Evolutionary conservation across 257 asterid species (phyloP), one percentile per base, ranked within the genome.

Genomic region (Salvia hispanica): DNA sequence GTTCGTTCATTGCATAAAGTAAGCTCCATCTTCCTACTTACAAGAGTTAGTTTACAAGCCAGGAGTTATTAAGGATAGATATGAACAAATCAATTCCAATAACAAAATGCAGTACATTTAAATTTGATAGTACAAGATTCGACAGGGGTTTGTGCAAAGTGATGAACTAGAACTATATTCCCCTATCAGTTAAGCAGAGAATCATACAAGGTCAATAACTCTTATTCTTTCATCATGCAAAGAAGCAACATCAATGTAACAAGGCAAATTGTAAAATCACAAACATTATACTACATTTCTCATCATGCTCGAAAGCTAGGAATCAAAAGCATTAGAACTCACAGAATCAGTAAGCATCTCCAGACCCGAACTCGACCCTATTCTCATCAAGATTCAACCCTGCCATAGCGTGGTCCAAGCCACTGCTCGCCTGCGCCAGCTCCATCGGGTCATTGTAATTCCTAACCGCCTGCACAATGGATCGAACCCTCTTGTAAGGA

Each of bases 401-500:
- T 0, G 79, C 87, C 86, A 86, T 75, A 0, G 86, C 80, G 7
- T 81, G 89, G 77, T 85, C 93, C 81, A 91, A 77, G 2, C 91
- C 91, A 25, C 87, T 76, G 71, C 96, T 91, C 0, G 73, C 88
- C 76, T 78, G 76, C 3, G 91, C 97, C 85, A 90, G 65, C 58
- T 75, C 84, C 62, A 76, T 25, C 3, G 96, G 94, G 57, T 91
- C 95, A 60, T 84, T 88, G 51, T 85, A 91, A 74, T 87, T 85
- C 80, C 88, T 81, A 11, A 88, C 89, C 3, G 90, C 97, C 72
- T 76, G 97, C 65, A 91, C 90, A 60, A 88, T 86, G 0, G 92
- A 91, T 18, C 91, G 68, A 5, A 83, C 81, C 77, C 64, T 80
- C 80, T 70, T 84, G 25, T 74, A 84, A 36, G 97, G 96, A 77